Percentiles rank a stretch among this genome's conserved stretches.
These are phyloP conservation scores for Nemania bipapillata DNA, from an alignment of 2,329 filamentous ascomycete genomes.

Conservation along the genomic window DNA sequence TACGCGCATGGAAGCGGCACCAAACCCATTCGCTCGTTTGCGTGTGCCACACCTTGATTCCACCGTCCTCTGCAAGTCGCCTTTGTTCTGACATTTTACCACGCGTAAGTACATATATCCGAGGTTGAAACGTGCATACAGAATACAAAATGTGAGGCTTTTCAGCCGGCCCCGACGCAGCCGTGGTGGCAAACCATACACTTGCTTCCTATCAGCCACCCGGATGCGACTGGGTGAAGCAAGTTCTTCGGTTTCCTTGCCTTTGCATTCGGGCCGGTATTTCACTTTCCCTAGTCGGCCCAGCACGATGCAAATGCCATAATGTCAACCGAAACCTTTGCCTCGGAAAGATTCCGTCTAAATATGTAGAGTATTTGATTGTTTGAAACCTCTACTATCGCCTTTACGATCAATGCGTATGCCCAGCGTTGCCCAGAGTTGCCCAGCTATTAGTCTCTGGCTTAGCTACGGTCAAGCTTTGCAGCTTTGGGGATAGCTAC, in stretches of 20 bases:
- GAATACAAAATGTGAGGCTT: conserved; percentile 9
- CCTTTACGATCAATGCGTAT: conserved; percentile 4
- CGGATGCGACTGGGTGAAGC: neutral
- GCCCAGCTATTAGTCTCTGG: conserved; percentile 23
- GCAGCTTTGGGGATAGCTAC: conserved; percentile 16
- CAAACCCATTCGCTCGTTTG: conserved; percentile 12
- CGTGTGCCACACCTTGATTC: conserved; percentile 17
- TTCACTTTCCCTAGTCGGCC: neutral
- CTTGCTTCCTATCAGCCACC: conserved; percentile 6
- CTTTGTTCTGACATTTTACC: conserved; percentile 1
- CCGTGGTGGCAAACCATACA: neutral
- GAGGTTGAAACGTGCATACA: conserved; percentile 7
- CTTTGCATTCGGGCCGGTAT: conserved; percentile 9
- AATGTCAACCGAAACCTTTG: neutral
- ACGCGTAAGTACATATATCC: too few species aligned
- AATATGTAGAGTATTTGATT: neutral
- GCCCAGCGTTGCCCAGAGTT: conserved; percentile 28
- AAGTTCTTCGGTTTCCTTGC: neutral
- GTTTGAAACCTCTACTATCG: neutral
- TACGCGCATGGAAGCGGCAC: conserved; percentile 14
- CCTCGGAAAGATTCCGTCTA: conserved; percentile 15
- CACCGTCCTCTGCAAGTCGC: too few species aligned
- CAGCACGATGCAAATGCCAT: conserved; percentile 1
- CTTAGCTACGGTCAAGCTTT: conserved; percentile 26
- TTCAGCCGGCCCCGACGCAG: conserved; percentile 7